Conservation (phyloP, 2,329 filamentous ascomycete species). For the Didymella segeticola region DNA sequence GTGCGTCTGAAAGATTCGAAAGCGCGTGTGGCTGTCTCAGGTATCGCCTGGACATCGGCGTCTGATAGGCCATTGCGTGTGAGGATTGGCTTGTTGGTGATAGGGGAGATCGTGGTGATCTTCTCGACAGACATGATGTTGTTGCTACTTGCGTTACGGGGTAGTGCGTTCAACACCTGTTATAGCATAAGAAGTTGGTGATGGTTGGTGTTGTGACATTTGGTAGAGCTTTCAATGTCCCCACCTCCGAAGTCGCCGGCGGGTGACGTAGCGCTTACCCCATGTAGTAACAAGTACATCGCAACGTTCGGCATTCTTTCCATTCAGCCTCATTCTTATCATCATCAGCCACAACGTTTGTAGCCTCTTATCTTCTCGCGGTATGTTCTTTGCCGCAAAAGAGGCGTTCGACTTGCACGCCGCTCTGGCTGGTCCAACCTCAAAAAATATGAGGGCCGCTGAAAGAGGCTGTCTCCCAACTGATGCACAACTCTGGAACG, state of each 20-base stretch:
- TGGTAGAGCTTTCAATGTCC: conserved; percentile 13
- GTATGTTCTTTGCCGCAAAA: neutral
- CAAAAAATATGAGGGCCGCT: neutral
- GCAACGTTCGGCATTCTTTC: conserved; percentile 5
- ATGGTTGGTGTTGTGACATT: neutral
- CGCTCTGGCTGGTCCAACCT: neutral
- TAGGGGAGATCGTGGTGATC: conserved; percentile 84
- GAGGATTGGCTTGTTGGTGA: conserved; percentile 83
- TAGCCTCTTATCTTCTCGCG: neutral
- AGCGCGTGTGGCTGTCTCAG: conserved; percentile 73
- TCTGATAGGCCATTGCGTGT: conserved; percentile 77
- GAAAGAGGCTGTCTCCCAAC: neutral
- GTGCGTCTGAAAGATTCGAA: conserved; percentile 81
- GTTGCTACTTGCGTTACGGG: conserved; percentile 14
- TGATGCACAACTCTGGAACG: neutral
- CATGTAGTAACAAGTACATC: neutral
- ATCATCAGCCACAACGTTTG: neutral
- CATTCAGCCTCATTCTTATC: conserved; percentile 5
- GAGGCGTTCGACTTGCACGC: neutral
- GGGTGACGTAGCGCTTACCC: conserved; percentile 10
- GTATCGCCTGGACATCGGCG: conserved; percentile 73
- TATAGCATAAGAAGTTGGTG: conserved; percentile 2
- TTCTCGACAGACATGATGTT: conserved; percentile 61
- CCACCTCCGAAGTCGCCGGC: conserved; percentile 15
- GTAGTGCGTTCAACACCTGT: conserved; percentile 25